Conservation (phyloP, 495 filamentous ascomycete genomes). For the Schizothecium vesticola region DNA sequence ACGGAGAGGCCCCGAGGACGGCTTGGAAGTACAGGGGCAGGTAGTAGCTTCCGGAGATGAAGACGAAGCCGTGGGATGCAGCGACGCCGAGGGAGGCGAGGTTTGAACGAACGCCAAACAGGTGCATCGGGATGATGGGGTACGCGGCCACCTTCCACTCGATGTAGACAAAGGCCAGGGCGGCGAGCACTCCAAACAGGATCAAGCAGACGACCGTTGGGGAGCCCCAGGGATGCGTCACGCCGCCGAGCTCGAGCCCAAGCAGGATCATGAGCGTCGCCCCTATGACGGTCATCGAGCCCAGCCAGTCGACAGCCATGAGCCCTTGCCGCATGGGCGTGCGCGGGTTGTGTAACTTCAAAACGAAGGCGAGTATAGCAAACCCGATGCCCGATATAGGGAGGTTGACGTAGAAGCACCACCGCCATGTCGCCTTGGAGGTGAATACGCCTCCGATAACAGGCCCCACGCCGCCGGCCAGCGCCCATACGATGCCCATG, state of each 20-base stretch:
- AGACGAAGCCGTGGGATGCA: constrained; percentile 66
- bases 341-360: constrained; percentile 70
- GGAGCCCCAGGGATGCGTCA: constrained; percentile 69
- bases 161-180: constrained; percentile 57
- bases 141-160: constrained; percentile 70
- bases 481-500: constrained; percentile 48
- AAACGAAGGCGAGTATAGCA: constrained; percentile 59
- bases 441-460: constrained; percentile 62
- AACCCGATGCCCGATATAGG: constrained; percentile 70
- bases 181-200: constrained; percentile 63
- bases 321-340: constrained; percentile 66
- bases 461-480: constrained; percentile 52
- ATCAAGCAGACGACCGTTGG: constrained; percentile 72
- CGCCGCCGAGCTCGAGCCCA: constrained; percentile 72
- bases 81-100: constrained; percentile 52
- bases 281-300: constrained; percentile 63
- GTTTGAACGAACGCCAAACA: constrained; percentile 59
- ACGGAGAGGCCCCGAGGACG: constrained; percentile 64
- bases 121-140: constrained; percentile 68
- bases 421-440: constrained; percentile 51
- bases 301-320: constrained; percentile 71
- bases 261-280: constrained; percentile 78
- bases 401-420: constrained; percentile 76
- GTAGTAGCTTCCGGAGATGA: constrained; percentile 70
- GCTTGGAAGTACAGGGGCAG: constrained; percentile 76